Evolutionary conservation across 306 rosid genomes (phyloP).

Genomic region (Prunus mira): DNA sequence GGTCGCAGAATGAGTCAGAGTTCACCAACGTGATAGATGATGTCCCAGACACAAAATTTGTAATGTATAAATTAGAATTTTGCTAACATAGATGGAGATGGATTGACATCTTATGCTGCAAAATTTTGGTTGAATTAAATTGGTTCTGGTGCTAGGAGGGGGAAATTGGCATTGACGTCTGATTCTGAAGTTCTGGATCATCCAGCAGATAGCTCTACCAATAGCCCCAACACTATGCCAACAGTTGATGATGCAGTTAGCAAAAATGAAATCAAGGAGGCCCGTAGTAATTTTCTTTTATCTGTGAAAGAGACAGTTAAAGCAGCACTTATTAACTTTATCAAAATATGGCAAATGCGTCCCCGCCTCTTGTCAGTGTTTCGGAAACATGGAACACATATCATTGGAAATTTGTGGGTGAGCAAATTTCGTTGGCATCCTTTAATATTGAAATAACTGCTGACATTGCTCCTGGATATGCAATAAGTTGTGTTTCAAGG

Average conservation of each 20-base stretch:
- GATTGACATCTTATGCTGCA: conserved; percentile 50
- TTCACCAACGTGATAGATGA: conserved; percentile 32
- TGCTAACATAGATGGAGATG: conserved; percentile 58
- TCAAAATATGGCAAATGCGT: conserved; percentile 77
- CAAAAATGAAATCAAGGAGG: conserved; percentile 63
- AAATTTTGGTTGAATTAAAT: conserved; percentile 75
- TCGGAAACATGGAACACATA: conserved; percentile 57
- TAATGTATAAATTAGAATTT: conserved; percentile 43
- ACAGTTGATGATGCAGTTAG: conserved; percentile 48
- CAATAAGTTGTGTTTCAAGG: not conserved
- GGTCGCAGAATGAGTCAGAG: conserved; percentile 68
- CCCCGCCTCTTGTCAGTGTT: conserved; percentile 44
- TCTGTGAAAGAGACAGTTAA: conserved; percentile 75
- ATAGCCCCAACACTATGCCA: conserved; percentile 43
- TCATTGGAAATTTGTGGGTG: conserved; percentile 71
- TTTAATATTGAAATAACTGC: not conserved
- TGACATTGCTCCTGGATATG: not conserved
- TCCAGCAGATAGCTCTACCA: conserved; percentile 53
- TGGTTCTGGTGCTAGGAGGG: conserved; percentile 67
- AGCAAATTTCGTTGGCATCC: conserved; percentile 22
- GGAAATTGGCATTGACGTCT: conserved; percentile 53
- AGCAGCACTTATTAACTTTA: conserved; percentile 62
- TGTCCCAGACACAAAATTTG: conserved; percentile 31
- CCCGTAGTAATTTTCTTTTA: conserved; percentile 45
- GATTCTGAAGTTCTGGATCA: conserved; percentile 60